Conservation (phyloP, 352 stramenopile genomes). For the Globisporangium radiosum region DNA sequence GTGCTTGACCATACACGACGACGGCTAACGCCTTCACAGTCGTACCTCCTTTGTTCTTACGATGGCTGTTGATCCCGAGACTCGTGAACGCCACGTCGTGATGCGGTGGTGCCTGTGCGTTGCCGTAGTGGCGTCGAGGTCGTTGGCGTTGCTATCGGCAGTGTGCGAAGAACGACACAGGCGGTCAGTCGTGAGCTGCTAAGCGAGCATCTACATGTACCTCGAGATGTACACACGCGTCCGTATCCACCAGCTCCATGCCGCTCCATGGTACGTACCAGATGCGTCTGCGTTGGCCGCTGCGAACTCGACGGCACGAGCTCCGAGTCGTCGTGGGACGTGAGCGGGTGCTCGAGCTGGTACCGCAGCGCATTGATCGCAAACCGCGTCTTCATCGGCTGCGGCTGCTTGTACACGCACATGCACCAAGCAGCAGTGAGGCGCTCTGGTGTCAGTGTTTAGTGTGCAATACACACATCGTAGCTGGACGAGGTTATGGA, state of each 20-base stretch:
- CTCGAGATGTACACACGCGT: neutral
- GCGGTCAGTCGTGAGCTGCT: neutral
- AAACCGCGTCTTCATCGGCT: slow-evolving; percentile 38
- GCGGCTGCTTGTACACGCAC: slow-evolving; percentile 5
- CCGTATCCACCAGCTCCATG: neutral
- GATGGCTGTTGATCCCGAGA: slow-evolving; percentile 8
- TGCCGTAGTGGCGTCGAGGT: slow-evolving; percentile 22
- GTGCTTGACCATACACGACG: no score
- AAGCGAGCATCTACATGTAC: neutral
- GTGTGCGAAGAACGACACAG: neutral
- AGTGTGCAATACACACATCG: neutral
- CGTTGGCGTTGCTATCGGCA: slow-evolving; percentile 36
- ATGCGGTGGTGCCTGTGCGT: slow-evolving; percentile 3
- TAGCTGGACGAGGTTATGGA: neutral
- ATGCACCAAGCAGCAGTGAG: no score
- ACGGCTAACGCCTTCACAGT: no score
- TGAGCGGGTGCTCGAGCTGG: slow-evolving; percentile 71
- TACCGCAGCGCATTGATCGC: slow-evolving; percentile 70
- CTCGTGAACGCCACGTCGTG: slow-evolving; percentile 18
- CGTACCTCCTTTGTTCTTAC: slow-evolving; percentile 15
- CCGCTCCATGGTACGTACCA: slow-evolving; percentile 20
- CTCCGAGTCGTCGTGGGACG: slow-evolving; percentile 68
- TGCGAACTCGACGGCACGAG: slow-evolving; percentile 40
- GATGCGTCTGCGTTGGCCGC: slow-evolving; percentile 35
- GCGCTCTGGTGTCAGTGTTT: no score